Conservation (phyloP, 2,329 filamentous ascomycete species). For the Herpotrichia juniperi region DNA sequence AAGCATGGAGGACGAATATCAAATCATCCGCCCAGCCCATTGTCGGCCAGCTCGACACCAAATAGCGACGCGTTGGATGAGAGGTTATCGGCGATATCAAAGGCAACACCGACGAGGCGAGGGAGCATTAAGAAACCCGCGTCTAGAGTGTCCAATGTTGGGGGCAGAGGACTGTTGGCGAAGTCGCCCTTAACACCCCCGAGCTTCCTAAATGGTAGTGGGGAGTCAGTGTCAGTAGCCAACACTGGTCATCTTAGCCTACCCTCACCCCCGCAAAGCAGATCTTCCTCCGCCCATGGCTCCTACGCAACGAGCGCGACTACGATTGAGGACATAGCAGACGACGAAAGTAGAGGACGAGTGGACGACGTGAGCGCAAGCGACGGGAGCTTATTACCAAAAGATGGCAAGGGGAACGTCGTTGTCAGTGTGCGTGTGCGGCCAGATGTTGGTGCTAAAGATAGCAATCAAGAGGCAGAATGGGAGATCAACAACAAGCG, state of each 20-base stretch:
- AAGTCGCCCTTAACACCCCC: conserved; percentile 60
- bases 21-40: conserved; percentile 66
- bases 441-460: conserved; percentile 74
- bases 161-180: conserved; percentile 35
- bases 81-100: conserved; percentile 34
- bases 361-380: conserved; percentile 35
- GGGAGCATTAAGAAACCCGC: conserved; percentile 56
- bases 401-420: conserved; percentile 91
- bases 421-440: conserved; percentile 93
- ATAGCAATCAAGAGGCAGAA: conserved; percentile 73
- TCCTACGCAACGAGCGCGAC: conserved; percentile 89
- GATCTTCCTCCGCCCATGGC: conserved; percentile 89
- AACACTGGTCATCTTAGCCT: conserved; percentile 71
- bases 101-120: conserved; percentile 33
- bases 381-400: conserved; percentile 42
- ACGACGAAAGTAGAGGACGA: conserved; percentile 63
- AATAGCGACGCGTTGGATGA: conserved; percentile 40
- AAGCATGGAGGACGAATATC: conserved; percentile 64
- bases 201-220: conserved; percentile 79
- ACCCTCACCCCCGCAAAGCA: conserved; percentile 83
- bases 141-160: conserved; percentile 54
- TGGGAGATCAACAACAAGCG: conserved; percentile 91
- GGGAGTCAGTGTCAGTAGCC: conserved; percentile 75
- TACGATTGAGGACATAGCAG: conserved; percentile 80
- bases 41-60: conserved; percentile 55